Conservation (phyloP, 805 yeast species). For the Metschnikowia gelsemii region DNA sequence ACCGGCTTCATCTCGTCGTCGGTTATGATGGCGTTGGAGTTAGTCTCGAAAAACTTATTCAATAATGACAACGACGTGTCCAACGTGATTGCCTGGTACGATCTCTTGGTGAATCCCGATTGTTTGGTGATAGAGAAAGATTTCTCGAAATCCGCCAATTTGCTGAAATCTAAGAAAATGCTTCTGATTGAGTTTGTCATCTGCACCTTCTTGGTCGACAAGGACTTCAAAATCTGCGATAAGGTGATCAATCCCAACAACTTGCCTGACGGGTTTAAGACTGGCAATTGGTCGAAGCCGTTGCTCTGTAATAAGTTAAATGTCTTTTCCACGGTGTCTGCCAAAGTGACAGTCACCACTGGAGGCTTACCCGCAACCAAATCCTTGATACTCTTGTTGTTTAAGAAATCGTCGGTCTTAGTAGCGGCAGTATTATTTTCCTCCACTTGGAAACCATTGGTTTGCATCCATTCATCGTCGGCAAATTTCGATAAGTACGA, state of each 20-base stretch:
- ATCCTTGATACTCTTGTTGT: conserved; percentile 55
- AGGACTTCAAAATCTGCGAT: conserved; percentile 64
- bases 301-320: conserved; percentile 68
- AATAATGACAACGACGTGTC: conserved; percentile 65
- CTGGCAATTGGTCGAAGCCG: conserved; percentile 86
- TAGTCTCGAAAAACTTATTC: conserved; percentile 78
- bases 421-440: conserved; percentile 42
- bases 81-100: conserved; percentile 63
- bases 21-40: conserved; percentile 81
- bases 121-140: conserved; percentile 59
- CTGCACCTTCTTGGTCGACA: conserved; percentile 60
- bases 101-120: conserved; percentile 58
- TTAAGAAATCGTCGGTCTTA: conserved; percentile 44
- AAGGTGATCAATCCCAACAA: conserved; percentile 75
- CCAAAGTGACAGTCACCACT: conserved; percentile 67
- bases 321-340: conserved; percentile 61
- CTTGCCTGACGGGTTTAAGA: conserved; percentile 56
- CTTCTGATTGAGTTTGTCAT: conserved; percentile 54
- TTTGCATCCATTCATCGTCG: conserved; percentile 87
- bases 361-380: conserved; percentile 66
- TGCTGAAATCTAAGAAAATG: conserved; percentile 73
- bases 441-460: conserved; percentile 66
- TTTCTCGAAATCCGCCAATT: conserved; percentile 63
- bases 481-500: conserved; percentile 85
- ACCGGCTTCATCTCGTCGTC: conserved; percentile 68